Conservation (phyloP, 139 green algal species). For the Coelastrella sp. region DNA sequence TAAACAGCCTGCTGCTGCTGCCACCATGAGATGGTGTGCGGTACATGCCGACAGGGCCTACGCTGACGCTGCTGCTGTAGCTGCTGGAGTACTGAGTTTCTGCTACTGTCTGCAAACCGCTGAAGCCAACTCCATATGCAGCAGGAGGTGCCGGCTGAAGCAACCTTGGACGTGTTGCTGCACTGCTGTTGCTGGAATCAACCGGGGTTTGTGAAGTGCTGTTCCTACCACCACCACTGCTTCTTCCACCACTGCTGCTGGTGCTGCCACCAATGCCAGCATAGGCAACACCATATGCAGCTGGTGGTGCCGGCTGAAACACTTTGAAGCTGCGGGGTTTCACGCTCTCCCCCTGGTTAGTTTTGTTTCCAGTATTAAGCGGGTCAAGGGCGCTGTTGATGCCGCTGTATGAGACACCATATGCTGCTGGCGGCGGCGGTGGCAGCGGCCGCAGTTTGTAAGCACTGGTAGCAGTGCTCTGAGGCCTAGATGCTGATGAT, state of each 20-base stretch:
- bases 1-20: background rate
- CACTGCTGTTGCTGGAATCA: too few relatives aligned
- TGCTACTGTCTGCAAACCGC: background rate
- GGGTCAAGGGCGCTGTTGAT: constrained; percentile 23
- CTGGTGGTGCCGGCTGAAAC: background rate
- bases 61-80: background rate
- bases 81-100: background rate
- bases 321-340: constrained; percentile 21
- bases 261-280: background rate
- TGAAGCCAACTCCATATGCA: constrained; percentile 11
- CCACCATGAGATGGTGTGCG: background rate
- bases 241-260: background rate
- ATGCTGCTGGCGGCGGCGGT: background rate
- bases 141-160: constrained; percentile 4
- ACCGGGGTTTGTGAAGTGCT: too few relatives aligned
- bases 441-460: background rate
- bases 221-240: too few relatives aligned
- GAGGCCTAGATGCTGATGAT: background rate
- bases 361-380: background rate
- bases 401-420: constrained; percentile 16
- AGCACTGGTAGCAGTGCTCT: background rate
- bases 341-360: background rate
- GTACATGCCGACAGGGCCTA: background rate
- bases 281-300: constrained; percentile 9
- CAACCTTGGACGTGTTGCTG: background rate